Conservation (phyloP, 1,284 basidiomycete species). For the Coniophora puteana region DNA sequence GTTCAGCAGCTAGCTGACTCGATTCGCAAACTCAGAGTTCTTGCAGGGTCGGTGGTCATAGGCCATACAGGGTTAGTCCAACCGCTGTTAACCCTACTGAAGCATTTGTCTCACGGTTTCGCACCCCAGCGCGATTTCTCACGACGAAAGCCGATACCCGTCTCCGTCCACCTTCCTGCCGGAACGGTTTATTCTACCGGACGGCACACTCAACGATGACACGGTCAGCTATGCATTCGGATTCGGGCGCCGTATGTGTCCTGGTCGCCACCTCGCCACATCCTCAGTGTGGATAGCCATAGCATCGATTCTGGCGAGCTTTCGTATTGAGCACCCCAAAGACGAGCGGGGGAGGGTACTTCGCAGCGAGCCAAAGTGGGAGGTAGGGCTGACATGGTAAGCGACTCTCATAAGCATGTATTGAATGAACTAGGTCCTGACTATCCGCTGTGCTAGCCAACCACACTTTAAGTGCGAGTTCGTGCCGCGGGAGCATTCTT, state of each 20-base stretch:
- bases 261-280: slow-evolving; percentile 26
- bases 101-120: neutral
- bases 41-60: slow-evolving; percentile 26
- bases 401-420: too few species aligned
- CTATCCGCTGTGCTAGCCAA: too few species aligned
- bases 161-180: slow-evolving; percentile 23
- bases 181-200: slow-evolving; percentile 24
- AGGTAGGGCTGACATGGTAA: slow-evolving; percentile 26
- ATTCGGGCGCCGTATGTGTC: slow-evolving; percentile 28
- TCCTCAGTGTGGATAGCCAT: slow-evolving; percentile 29
- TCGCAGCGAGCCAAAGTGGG: slow-evolving; percentile 23
- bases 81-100: neutral
- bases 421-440: too few species aligned
- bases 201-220: slow-evolving; percentile 25
- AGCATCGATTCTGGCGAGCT: slow-evolving; percentile 26
- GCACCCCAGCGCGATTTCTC: slow-evolving; percentile 29
- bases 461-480: too few species aligned
- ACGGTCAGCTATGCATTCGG: slow-evolving; percentile 20
- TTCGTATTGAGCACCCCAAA: slow-evolving; percentile 25
- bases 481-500: too few species aligned
- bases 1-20: neutral
- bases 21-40: slow-evolving; percentile 14
- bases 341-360: slow-evolving; percentile 24
- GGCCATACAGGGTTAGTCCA: slow-evolving; percentile 25
- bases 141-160: slow-evolving; percentile 21